phyloP scores from a whole-genome alignment of 352 stramenopile genomes.

The Phytophthora hybrid region DNA sequence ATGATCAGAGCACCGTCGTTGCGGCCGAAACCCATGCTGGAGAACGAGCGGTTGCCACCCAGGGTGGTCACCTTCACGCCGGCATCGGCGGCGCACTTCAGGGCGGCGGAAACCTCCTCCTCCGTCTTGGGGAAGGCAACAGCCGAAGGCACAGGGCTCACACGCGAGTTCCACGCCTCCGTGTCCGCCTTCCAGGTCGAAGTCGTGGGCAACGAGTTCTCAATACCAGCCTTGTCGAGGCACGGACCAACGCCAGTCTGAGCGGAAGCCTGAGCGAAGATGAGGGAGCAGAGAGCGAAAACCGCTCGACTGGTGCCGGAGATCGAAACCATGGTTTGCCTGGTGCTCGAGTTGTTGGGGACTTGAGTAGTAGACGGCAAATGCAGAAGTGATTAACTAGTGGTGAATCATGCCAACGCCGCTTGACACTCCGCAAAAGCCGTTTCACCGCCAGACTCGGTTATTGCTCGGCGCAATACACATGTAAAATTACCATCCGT shows the following conservation, averaged over 20 bases:
- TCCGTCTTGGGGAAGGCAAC: slow-evolving; percentile 1
- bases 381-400: too few species aligned
- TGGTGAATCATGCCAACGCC: too few species aligned
- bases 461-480: too few species aligned
- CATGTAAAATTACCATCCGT: too few species aligned
- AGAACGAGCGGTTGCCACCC: slow-evolving; percentile 1
- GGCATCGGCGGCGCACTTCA: not conserved
- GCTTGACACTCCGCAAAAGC: too few species aligned
- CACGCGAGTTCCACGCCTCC: not conserved
- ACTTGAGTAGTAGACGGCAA: too few species aligned
- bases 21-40: slow-evolving; percentile 1
- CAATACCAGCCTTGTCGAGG: not conserved
- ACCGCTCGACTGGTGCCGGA: not conserved
- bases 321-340: too few species aligned
- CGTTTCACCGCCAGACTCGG: too few species aligned
- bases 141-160: not conserved
- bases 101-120: not conserved
- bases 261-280: not conserved
- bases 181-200: not conserved
- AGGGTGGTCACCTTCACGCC: not conserved
- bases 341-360: too few species aligned
- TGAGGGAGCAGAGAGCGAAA: not conserved
- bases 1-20: not conserved
- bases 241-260: not conserved
- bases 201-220: not conserved